These are phyloP conservation scores for Chrysoporthe austroafricana DNA, from an alignment of 2,329 filamentous ascomycete species.

Conservation along the genomic window DNA sequence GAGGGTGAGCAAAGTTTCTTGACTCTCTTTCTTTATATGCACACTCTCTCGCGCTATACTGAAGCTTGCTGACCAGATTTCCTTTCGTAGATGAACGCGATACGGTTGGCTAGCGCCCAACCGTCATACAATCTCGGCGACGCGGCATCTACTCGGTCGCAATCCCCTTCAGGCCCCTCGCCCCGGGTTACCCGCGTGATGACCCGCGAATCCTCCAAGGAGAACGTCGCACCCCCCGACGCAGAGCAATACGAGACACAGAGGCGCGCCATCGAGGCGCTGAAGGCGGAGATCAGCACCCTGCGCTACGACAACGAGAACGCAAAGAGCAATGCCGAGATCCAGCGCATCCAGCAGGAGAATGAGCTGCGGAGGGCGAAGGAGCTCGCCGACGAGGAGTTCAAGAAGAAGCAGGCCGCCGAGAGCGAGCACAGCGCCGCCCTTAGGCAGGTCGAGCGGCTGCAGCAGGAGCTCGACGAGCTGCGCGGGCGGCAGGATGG, in stretches of 20 bases:
- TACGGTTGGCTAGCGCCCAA: constrained; percentile 36
- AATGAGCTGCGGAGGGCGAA: constrained; percentile 82
- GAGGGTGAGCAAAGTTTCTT: constrained; percentile 33
- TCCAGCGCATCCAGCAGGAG: constrained; percentile 76
- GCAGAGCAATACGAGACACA: constrained; percentile 63
- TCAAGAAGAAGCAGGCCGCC: constrained; percentile 65
- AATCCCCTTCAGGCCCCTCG: constrained; percentile 20
- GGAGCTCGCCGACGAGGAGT: constrained; percentile 83
- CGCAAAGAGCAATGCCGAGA: constrained; percentile 83
- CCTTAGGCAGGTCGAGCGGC: constrained; percentile 51
- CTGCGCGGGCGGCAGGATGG: constrained; percentile 53
- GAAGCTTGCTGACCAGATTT: not conserved
- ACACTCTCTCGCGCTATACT: not conserved
- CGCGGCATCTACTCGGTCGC: constrained; percentile 31
- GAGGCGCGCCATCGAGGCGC: constrained; percentile 67
- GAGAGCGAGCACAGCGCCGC: constrained; percentile 59
- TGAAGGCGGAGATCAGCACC: constrained; percentile 88
- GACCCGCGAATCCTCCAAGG: constrained; percentile 63
- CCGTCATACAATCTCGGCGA: constrained; percentile 46
- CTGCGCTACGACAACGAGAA: constrained; percentile 87
- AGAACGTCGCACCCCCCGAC: constrained; percentile 62
- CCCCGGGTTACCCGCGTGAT: constrained; percentile 41
- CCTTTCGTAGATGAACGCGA: constrained; percentile 33
- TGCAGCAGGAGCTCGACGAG: constrained; percentile 56
- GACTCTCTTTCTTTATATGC: no score